phyloP scores from a whole-genome alignment of 1,139 yeast genomes.

The Candida albicans region DNA sequence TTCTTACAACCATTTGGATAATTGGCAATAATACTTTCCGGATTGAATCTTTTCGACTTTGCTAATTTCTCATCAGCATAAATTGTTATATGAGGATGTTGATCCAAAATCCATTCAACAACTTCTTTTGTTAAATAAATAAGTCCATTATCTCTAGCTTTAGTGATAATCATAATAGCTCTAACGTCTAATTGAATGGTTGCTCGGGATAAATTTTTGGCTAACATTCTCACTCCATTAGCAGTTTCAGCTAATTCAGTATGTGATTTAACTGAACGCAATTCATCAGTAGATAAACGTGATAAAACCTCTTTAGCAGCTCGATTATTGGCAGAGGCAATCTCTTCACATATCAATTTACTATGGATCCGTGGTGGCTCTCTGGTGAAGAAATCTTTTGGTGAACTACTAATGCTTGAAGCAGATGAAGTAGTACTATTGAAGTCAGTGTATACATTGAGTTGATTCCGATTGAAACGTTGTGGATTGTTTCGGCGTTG shows the following conservation, averaged over 20 bases:
- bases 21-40: slow-evolving; percentile 36
- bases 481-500: slow-evolving; percentile 8
- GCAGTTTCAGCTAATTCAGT: slow-evolving; percentile 82
- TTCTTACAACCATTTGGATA: slow-evolving; percentile 43
- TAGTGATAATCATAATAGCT: slow-evolving; percentile 78
- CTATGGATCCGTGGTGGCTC: slow-evolving; percentile 36
- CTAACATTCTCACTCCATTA: slow-evolving; percentile 78
- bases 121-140: slow-evolving; percentile 74
- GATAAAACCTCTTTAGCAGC: slow-evolving; percentile 32
- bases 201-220: slow-evolving; percentile 72
- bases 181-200: slow-evolving; percentile 69
- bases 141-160: slow-evolving; percentile 78
- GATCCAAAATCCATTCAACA: slow-evolving; percentile 68
- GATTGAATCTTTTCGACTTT: slow-evolving; percentile 62
- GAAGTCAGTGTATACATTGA: neutral
- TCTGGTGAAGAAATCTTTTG: slow-evolving; percentile 14
- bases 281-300: slow-evolving; percentile 37
- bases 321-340: slow-evolving; percentile 9
- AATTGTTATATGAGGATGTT: slow-evolving; percentile 51
- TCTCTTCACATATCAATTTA: slow-evolving; percentile 31
- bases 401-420: slow-evolving; percentile 13
- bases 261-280: slow-evolving; percentile 59
- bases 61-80: slow-evolving; percentile 71
- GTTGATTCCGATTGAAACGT: slow-evolving; percentile 8
- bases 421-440: slow-evolving; percentile 1